These are phyloP conservation scores for Xeromyces bisporus DNA, from an alignment of 495 filamentous ascomycete species.

Conservation along the genomic window DNA sequence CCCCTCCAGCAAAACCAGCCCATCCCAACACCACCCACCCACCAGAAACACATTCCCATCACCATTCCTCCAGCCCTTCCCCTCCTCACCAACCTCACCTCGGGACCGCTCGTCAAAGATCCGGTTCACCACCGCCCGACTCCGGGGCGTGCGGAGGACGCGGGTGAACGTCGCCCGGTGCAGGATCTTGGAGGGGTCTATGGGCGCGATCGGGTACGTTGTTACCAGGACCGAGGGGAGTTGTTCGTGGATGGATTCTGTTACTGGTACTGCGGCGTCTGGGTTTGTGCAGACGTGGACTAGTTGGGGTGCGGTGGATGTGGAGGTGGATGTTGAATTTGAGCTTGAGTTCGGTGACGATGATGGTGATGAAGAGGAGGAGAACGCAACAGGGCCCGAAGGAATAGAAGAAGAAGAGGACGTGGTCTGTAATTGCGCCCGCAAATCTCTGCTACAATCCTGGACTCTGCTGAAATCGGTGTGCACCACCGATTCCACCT, in stretches of 20 bases:
- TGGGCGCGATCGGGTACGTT: conserved; percentile 14
- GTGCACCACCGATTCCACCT: conserved; percentile 29
- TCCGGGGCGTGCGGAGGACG: conserved; percentile 16
- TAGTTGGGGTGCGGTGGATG: conserved; percentile 3
- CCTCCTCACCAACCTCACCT: conserved; percentile 2
- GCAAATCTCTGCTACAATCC: background rate
- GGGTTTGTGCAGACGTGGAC: conserved; percentile 11
- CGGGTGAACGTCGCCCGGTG: conserved; percentile 15
- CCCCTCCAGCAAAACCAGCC: conserved; percentile 44
- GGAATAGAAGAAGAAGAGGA: conserved; percentile 2
- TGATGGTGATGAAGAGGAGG: background rate
- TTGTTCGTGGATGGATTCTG: conserved; percentile 23
- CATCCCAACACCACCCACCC: conserved; percentile 48
- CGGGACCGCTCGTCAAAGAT: conserved; percentile 13
- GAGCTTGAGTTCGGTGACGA: conserved; percentile 1
- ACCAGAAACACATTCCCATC: conserved; percentile 32
- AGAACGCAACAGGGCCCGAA: background rate
- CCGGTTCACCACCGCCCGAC: conserved; percentile 15
- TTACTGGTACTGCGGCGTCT: conserved; percentile 7
- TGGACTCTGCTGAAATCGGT: conserved; percentile 14
- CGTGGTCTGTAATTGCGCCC: conserved; percentile 1
- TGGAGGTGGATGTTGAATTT: background rate
- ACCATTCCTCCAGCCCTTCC: conserved; percentile 29
- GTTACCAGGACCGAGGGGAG: conserved; percentile 16
- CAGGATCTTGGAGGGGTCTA: conserved; percentile 15